Conservation (phyloP, 306 rosid genomes). For the Trichosanthes truncata region DNA sequence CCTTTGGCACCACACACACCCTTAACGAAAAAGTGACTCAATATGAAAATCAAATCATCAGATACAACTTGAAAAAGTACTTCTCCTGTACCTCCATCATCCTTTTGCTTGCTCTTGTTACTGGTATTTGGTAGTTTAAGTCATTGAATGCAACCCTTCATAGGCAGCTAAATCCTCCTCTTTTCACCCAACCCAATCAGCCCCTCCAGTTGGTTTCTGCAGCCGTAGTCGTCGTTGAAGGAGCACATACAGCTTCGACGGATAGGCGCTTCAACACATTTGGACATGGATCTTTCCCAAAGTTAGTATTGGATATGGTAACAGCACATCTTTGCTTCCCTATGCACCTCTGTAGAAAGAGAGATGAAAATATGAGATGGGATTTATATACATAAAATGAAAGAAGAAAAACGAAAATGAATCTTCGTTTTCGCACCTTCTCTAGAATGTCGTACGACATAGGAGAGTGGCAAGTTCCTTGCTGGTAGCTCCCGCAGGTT, state of each 20-base stretch:
- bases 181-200: conserved; percentile 20
- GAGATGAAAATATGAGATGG: conserved; percentile 11
- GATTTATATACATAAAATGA: not conserved
- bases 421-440: conserved; percentile 43
- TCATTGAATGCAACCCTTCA: conserved; percentile 20
- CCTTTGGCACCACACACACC: conserved; percentile 47
- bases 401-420: not conserved
- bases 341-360: conserved; percentile 56
- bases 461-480: conserved; percentile 81
- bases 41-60: conserved; percentile 32
- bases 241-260: conserved; percentile 86
- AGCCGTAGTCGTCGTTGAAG: conserved; percentile 18
- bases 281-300: conserved; percentile 88
- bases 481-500: conserved; percentile 85
- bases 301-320: conserved; percentile 75
- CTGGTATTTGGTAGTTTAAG: conserved; percentile 26
- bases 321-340: conserved; percentile 77
- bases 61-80: conserved; percentile 19
- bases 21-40: conserved; percentile 13
- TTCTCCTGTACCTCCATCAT: conserved; percentile 19
- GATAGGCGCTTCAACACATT: conserved; percentile 85
- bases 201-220: conserved; percentile 30
- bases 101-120: conserved; percentile 25
- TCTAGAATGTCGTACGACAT: conserved; percentile 54
- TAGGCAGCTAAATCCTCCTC: not conserved